Conservation (phyloP, 768 basidiomycete genomes). For the Leccinum boreale region DNA sequence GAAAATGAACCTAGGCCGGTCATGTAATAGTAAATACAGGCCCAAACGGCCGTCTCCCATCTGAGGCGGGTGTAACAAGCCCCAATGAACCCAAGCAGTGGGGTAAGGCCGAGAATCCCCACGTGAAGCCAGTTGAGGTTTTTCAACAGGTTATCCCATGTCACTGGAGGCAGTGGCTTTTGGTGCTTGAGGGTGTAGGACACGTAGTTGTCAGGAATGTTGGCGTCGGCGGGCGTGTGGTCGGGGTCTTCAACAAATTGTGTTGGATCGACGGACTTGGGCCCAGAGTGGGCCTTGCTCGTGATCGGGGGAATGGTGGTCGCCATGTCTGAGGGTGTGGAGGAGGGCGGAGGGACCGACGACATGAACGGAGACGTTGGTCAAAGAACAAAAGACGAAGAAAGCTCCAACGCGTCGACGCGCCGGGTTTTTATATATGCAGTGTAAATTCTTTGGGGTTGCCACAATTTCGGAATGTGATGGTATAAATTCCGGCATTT, state of each 20-base stretch:
- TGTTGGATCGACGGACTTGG: constrained; percentile 1
- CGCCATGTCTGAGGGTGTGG: constrained; percentile 17
- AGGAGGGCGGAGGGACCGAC: constrained; percentile 20
- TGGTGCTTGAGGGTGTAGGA: constrained; percentile 66
- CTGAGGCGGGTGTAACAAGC: constrained; percentile 60
- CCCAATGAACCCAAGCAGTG: constrained; percentile 71
- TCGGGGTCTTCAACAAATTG: constrained; percentile 28
- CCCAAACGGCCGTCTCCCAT: constrained; percentile 72
- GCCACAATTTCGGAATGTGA: constrained; percentile 14
- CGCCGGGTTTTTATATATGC: constrained; percentile 20
- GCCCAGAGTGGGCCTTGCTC: not conserved
- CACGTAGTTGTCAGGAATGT: constrained; percentile 83
- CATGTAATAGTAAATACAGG: constrained; percentile 67
- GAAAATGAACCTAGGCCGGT: constrained; percentile 73
- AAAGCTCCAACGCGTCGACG: not conserved
- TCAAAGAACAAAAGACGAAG: constrained; percentile 20
- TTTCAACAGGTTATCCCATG: constrained; percentile 51
- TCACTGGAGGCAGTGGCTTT: constrained; percentile 66
- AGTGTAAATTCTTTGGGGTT: constrained; percentile 36
- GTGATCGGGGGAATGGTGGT: constrained; percentile 9
- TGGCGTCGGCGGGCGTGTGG: constrained; percentile 44
- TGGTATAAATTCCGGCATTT: not conserved
- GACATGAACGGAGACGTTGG: constrained; percentile 24
- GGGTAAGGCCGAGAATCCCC: constrained; percentile 68
- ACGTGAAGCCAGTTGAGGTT: constrained; percentile 81